Percentiles rank a stretch among this genome's conserved stretches.
Evolutionary conservation across 331 rosid species (phyloP).

Genomic region (Acacia pycnantha): DNA sequence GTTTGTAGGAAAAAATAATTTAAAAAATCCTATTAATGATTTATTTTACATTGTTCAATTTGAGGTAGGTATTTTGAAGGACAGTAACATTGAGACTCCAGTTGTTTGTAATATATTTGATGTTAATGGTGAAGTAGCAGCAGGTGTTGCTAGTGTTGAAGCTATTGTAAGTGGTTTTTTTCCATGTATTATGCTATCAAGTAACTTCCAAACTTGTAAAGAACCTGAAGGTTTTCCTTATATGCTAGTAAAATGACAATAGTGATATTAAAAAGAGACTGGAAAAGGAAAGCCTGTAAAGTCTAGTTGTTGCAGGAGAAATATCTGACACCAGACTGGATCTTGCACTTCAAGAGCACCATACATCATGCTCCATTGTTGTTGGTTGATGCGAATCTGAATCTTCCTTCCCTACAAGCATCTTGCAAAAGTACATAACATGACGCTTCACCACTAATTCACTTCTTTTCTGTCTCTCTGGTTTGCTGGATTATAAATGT

Average conservation of each 20-base stretch:
- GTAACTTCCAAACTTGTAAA: slow-evolving; percentile 28
- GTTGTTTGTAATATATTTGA: slow-evolving; percentile 80
- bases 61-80: slow-evolving; percentile 69
- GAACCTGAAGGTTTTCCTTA: slow-evolving; percentile 22
- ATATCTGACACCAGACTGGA: slow-evolving; percentile 79
- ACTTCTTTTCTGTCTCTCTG: not conserved
- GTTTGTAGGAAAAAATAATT: not conserved
- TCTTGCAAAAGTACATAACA: slow-evolving; percentile 66
- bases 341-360: slow-evolving; percentile 48
- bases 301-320: slow-evolving; percentile 60
- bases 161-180: slow-evolving; percentile 65
- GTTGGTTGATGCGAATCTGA: slow-evolving; percentile 86
- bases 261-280: not conserved
- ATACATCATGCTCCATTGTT: slow-evolving; percentile 63
- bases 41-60: slow-evolving; percentile 22
- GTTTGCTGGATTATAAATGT: slow-evolving; percentile 18
- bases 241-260: not conserved
- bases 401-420: slow-evolving; percentile 56
- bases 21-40: not conserved
- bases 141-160: slow-evolving; percentile 83
- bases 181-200: slow-evolving; percentile 22
- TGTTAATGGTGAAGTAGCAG: slow-evolving; percentile 69
- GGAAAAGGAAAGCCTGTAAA: slow-evolving; percentile 6
- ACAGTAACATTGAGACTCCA: slow-evolving; percentile 66
- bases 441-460: not conserved